A percentile compares a stretch with the other conserved stretches of the same genome.
phyloP scores from a whole-genome alignment of 495 filamentous ascomycete species.

The Penicillium parvum region DNA sequence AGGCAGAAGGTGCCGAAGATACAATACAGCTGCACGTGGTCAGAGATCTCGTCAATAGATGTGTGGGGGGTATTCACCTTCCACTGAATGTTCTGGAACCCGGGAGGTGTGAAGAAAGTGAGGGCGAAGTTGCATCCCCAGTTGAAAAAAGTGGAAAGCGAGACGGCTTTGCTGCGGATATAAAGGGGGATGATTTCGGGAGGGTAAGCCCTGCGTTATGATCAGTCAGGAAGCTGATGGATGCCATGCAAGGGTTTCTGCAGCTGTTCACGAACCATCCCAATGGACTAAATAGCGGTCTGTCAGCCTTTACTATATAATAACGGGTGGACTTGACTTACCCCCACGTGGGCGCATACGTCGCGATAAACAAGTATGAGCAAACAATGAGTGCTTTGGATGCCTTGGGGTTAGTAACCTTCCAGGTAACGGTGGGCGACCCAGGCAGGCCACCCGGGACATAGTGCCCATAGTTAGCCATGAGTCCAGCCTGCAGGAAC shows the following conservation, averaged over 20 bases:
- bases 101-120: slow-evolving; percentile 58
- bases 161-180: slow-evolving; percentile 18
- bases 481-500: slow-evolving; percentile 52
- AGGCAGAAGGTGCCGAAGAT: slow-evolving; percentile 30
- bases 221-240: background rate
- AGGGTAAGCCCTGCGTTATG: slow-evolving; percentile 13
- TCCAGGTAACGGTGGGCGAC: slow-evolving; percentile 52
- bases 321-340: background rate
- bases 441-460: slow-evolving; percentile 35
- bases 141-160: slow-evolving; percentile 16
- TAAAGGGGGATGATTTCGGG: slow-evolving; percentile 19
- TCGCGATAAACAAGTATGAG: slow-evolving; percentile 62
- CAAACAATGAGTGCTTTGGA: slow-evolving; percentile 56
- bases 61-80: slow-evolving; percentile 15
- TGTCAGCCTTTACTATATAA: too few species aligned
- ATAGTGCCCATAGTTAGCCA: slow-evolving; percentile 56
- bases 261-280: slow-evolving; percentile 15
- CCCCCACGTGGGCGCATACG: slow-evolving; percentile 50
- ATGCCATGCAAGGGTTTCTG: background rate
- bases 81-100: slow-evolving; percentile 57
- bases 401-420: slow-evolving; percentile 43
- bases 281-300: slow-evolving; percentile 6
- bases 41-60: background rate
- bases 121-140: slow-evolving; percentile 40
- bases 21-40: slow-evolving; percentile 9